Conservation (phyloP, 2,329 filamentous ascomycete genomes). For the Pseudogymnoascus sp. region DNA sequence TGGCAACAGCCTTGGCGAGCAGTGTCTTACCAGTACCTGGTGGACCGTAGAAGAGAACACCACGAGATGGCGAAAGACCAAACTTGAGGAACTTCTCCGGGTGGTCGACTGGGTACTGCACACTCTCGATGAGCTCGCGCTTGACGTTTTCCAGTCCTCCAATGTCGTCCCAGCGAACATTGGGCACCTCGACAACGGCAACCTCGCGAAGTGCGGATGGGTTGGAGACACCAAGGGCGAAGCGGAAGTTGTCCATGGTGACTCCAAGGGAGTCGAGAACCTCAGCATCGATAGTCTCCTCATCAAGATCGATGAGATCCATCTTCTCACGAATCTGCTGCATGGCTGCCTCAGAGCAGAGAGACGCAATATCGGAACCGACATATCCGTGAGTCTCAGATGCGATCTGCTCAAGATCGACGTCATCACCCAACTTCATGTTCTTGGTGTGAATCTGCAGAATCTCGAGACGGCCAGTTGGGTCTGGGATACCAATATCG, state of each 20-base stretch:
- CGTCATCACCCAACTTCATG: conserved; percentile 97
- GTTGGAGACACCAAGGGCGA: conserved; percentile 95
- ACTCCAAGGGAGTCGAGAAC: conserved; percentile 96
- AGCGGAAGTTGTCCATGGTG: conserved; percentile 99
- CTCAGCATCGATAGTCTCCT: conserved; percentile 98
- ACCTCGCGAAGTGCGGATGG: conserved; percentile 97
- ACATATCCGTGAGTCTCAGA: conserved; percentile 98
- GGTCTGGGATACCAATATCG: conserved; percentile 96
- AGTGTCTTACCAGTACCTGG: conserved; percentile 99
- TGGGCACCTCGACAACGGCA: conserved; percentile 97
- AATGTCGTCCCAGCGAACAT: conserved; percentile 99
- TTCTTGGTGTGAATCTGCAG: conserved; percentile 99
- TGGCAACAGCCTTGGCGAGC: conserved; percentile 98
- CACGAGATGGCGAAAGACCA: conserved; percentile 91
- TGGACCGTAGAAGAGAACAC: conserved; percentile 97
- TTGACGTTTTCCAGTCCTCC: conserved; percentile 98
- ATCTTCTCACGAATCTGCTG: conserved; percentile 99
- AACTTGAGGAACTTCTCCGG: conserved; percentile 99
- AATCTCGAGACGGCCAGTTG: conserved; percentile 96
- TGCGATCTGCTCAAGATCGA: conserved; percentile 93
- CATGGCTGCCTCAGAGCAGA: conserved; percentile 99
- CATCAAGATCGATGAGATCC: conserved; percentile 97
- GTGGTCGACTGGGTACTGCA: conserved; percentile 98
- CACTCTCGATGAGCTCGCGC: conserved; percentile 97
- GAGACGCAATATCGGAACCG: conserved; percentile 93